Conservation (phyloP, 208 protist species). For the Crithidia mellificae region DNA sequence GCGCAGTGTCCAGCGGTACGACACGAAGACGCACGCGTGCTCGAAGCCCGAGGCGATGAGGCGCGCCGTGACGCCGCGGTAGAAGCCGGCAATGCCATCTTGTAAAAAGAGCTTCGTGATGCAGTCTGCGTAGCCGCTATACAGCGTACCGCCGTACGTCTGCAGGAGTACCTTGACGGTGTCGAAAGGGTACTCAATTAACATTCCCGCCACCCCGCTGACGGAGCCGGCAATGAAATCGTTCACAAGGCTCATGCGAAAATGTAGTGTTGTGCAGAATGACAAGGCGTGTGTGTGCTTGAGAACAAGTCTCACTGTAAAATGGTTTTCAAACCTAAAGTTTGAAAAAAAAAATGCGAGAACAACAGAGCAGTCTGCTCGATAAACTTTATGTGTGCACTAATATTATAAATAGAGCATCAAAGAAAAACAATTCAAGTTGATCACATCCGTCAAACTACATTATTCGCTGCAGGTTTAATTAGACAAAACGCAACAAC, state of each 20-base stretch:
- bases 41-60: conserved; percentile 69
- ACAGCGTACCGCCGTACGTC: conserved; percentile 41
- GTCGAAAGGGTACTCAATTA: conserved; percentile 91
- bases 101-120: conserved; percentile 40
- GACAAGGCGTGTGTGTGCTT: too few species aligned
- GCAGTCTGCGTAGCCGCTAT: conserved; percentile 66
- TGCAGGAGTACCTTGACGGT: conserved; percentile 90
- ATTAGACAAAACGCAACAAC: too few species aligned
- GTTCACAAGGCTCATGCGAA: conserved; percentile 40
- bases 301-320: too few species aligned
- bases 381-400: too few species aligned
- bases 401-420: too few species aligned
- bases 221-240: conserved; percentile 74
- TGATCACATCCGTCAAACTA: too few species aligned
- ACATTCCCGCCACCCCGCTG: conserved; percentile 58
- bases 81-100: conserved; percentile 79
- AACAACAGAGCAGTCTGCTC: too few species aligned
- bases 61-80: conserved; percentile 70
- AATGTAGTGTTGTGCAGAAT: too few species aligned
- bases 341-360: too few species aligned
- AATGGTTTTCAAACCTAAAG: too few species aligned
- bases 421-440: too few species aligned
- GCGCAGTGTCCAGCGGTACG: conserved; percentile 74
- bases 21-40: conserved; percentile 78
- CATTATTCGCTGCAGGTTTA: too few species aligned